Base-by-base conservation (phyloP, 2,329 filamentous ascomycete species). In the Phialemoniopsis sp. region DNA sequence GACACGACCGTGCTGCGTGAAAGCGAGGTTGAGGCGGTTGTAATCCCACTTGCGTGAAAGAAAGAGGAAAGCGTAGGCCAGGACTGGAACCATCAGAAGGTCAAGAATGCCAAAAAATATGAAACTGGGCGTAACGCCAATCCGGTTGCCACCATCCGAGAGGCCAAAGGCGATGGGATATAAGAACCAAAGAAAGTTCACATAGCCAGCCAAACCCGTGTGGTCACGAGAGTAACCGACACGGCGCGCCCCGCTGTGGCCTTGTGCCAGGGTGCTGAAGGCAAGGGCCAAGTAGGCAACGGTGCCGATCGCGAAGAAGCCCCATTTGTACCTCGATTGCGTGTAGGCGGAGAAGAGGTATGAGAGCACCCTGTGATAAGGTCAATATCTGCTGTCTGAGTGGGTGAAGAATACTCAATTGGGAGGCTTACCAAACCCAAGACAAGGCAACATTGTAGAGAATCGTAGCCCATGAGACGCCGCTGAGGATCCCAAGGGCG, bases 401-500 rank as follows among this genome's bases (percentile, higher is more conserved):
- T n/a, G n/a, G n/a, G n/a, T n/a, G n/a, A n/a, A n/a, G n/a, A n/a
- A n/a, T n/a, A n/a, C n/a, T n/a, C n/a, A n/a, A n/a, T n/a, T n/a
- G n/a, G n/a, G n/a, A n/a, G n/a, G n/a, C n/a, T n/a, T n/a, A n/a
- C n/a, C n/a, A n/a, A n/a, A n/a, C n/a, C n/a, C n/a, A 68, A 6
- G 65, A 49, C 19, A 71, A 53, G 38, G 59, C 55, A 39, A 73
- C 53, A 38, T 71, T 67, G 46, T 58, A 69, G 35, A 68, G 21
- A 39, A 73, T 73, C 6, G 67, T 70, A 8, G 70, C 67, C 70
- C 70, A 73, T 17, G 68, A 68, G n/a, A 72, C 57, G 18, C 68
- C 68, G 18, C 65, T 67, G n/a, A 70, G 44, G 7, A 73, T 57
- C 15, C 69, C 67, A 6, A 72, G 55, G 3, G 64, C 59, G 16